These are phyloP conservation scores for Kitagawia praeruptora DNA, from an alignment of 129 eudicot species.

Conservation along the genomic window DNA sequence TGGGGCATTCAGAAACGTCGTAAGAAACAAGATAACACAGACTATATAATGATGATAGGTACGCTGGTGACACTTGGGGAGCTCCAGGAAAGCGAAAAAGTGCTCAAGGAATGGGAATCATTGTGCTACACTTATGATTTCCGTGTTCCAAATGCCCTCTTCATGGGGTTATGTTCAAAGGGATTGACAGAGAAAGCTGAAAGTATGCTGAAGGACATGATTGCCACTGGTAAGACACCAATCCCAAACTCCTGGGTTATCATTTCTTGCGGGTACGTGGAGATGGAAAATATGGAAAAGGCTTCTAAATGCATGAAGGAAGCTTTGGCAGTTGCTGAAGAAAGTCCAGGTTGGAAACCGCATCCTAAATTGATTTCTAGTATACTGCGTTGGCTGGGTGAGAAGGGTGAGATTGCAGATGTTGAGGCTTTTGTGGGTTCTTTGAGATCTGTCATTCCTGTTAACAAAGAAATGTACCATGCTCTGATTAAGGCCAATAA, in stretches of 20 bases:
- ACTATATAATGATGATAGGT: slow-evolving; percentile 29
- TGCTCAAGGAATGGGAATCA: slow-evolving; percentile 35
- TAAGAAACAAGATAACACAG: slow-evolving; percentile 27
- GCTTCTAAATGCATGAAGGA: slow-evolving; percentile 33
- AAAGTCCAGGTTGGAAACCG: slow-evolving; percentile 30
- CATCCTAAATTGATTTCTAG: slow-evolving; percentile 12
- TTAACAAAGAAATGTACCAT: slow-evolving; percentile 26
- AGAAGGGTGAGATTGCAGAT: slow-evolving; percentile 19
- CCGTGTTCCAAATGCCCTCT: slow-evolving; percentile 38
- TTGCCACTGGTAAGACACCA: slow-evolving; percentile 26
- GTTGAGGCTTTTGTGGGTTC: slow-evolving; percentile 29
- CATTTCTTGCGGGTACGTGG: slow-evolving; percentile 22
- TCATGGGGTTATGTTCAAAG: slow-evolving; percentile 24
- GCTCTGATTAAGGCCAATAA: slow-evolving; percentile 21
- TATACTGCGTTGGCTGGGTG: slow-evolving; percentile 30
- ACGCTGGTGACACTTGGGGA: slow-evolving; percentile 33
- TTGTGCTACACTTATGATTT: slow-evolving; percentile 27
- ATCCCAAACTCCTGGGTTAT: slow-evolving; percentile 35
- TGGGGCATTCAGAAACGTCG: slow-evolving; percentile 23
- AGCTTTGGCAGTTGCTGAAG: slow-evolving; percentile 23
- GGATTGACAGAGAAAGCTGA: slow-evolving; percentile 30
- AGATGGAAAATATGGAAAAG: slow-evolving; percentile 24
- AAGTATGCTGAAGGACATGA: slow-evolving; percentile 16
- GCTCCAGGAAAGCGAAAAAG: slow-evolving; percentile 23
- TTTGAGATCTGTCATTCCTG: slow-evolving; percentile 21